Conservation (phyloP, 176 grass and related monocot species). For the Musa itinerans region DNA sequence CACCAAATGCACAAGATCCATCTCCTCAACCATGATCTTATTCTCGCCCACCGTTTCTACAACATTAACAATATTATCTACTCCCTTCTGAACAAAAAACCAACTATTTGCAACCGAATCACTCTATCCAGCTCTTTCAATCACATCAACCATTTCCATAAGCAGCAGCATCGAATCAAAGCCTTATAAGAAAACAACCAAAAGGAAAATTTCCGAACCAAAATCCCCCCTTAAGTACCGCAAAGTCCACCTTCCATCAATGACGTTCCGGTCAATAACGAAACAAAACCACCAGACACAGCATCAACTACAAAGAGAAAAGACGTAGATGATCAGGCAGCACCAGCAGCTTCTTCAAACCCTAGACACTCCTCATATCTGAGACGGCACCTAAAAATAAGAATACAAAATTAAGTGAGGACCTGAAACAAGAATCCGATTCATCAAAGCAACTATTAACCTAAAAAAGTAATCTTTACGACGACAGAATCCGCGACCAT, state of each 20-base stretch:
- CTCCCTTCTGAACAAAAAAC: background rate
- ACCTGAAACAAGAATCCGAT: slow-evolving; percentile 2
- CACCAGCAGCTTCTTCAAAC: background rate
- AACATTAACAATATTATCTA: background rate
- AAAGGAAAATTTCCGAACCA: background rate
- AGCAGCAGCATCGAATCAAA: background rate
- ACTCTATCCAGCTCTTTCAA: background rate
- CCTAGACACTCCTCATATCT: background rate
- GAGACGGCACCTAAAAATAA: background rate
- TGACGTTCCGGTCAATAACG: background rate
- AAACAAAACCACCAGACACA: background rate
- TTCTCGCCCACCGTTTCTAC: slow-evolving; percentile 30
- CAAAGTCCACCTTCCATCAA: background rate
- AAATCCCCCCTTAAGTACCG: background rate
- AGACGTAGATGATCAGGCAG: background rate
- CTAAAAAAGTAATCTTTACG: background rate
- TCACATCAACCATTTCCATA: background rate
- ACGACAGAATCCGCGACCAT: background rate
- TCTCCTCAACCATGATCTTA: slow-evolving; percentile 24
- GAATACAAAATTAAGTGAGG: background rate
- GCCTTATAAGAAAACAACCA: background rate
- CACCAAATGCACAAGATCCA: slow-evolving; percentile 26
- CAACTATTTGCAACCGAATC: background rate
- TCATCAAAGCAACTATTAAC: background rate
- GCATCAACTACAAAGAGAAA: background rate